Base-by-base conservation (phyloP, 169 alveolate species). In the Eimeria acervulina region DNA sequence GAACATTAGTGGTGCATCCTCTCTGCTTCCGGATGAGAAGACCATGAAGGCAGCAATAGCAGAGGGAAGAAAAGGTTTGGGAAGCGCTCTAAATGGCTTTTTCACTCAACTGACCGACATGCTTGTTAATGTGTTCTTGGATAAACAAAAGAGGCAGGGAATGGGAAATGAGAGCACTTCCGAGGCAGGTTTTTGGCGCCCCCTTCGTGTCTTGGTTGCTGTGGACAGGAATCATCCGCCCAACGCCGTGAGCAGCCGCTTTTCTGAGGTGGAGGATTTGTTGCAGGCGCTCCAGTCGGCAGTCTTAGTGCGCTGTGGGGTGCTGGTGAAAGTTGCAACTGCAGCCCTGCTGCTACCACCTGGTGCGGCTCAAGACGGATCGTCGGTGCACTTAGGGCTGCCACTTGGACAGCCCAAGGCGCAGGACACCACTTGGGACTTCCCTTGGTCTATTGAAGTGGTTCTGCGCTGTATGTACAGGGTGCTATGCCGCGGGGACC, bases 151-250 rank as follows among this genome's bases (percentile, higher is more conserved):
- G 26, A 81, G 52, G 83, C 74, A 52, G 42, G 12, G 12, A 33
- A 2, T 6, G 51, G 47, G 10, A 70, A 40, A n/a, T 6, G 55
- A 47, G 10, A 68, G 68, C n/a, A 15, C 76, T 19, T 28, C 63
- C 47, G 23, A 66, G 51, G 83, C 83, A 87, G 83, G n/a, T 8
- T 19, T 47, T n/a, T 55, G 51, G 63, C 68, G 94, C n/a, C 94
- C 94, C 47, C 33, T 87, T 26, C 94, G 94, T 4, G 94, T 87
- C 12, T 36, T 87, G 6, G 44, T 87, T 26, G 94, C 40, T 23
- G 23, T 87, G 44, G 94, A 87, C 61, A 87, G 94, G 40, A 87
- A 87, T 63, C 94, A 87, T 87, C 83, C 83, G 61, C 94, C 94
- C 47, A 87, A 87, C 51, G 94, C 94, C 36, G 44, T 87, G 4